Percentiles rank a stretch among this genome's conserved stretches.
Evolutionary conservation across 2,329 filamentous ascomycete genomes (phyloP).

Genomic region (Aspergillus caelatus): DNA sequence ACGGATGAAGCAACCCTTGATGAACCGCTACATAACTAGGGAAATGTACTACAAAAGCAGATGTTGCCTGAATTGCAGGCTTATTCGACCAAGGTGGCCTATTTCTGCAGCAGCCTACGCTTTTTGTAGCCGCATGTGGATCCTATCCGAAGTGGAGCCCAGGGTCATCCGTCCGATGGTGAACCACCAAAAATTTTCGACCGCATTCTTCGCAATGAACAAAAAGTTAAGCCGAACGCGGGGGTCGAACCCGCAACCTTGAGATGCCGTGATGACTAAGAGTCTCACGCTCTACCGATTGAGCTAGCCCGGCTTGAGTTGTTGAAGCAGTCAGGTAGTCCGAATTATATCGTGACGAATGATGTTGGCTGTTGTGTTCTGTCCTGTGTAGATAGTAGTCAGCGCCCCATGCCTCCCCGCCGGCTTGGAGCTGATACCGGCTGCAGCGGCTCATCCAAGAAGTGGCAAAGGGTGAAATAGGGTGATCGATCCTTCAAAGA

Average conservation of each 20-base stretch:
- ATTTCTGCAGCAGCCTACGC: neutral
- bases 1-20: neutral
- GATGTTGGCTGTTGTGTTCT: neutral
- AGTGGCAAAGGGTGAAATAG: neutral
- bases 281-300: slow-evolving; percentile 54
- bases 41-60: neutral
- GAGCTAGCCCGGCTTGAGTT: slow-evolving; percentile 48
- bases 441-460: neutral
- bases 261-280: slow-evolving; percentile 39
- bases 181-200: slow-evolving; percentile 1
- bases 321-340: neutral
- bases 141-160: neutral
- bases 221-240: slow-evolving; percentile 41
- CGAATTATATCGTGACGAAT: neutral
- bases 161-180: neutral
- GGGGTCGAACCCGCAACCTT: slow-evolving; percentile 47
- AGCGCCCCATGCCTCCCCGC: neutral
- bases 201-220: neutral
- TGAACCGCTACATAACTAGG: neutral
- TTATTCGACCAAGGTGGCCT: neutral
- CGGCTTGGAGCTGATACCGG: neutral
- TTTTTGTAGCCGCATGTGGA: neutral
- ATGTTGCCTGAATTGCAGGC: neutral
- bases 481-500: neutral
- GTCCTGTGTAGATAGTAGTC: neutral